Evolutionary conservation across 768 basidiomycete genomes (phyloP).

Genomic region (Clitopilus passeckerianus): DNA sequence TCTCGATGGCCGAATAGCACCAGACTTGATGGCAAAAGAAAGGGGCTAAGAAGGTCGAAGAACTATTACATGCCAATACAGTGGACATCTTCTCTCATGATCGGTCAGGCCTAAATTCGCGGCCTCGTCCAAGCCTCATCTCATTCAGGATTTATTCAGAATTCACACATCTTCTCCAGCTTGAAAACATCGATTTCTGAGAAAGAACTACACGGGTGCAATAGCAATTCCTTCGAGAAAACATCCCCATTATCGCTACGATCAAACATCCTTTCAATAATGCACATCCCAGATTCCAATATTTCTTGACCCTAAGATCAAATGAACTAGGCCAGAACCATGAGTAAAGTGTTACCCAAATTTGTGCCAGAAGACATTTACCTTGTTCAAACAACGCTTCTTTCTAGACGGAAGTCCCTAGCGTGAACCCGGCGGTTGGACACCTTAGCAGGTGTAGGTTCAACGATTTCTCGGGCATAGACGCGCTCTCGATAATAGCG

Average conservation of each 20-base stretch:
- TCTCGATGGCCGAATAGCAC: no score
- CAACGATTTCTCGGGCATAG: constrained; percentile 12
- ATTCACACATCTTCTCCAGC: no score
- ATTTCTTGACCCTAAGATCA: not conserved
- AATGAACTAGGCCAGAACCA: not conserved
- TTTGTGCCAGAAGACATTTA: not conserved
- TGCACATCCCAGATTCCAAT: not conserved
- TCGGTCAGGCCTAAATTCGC: no score
- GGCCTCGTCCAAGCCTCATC: no score
- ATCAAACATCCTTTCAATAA: not conserved
- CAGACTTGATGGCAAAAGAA: no score
- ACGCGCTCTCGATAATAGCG: constrained; percentile 16
- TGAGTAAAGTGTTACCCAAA: no score
- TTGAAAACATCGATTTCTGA: not conserved
- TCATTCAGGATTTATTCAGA: not conserved
- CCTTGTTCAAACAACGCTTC: constrained; percentile 6
- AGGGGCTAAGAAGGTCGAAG: no score
- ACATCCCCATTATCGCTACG: not conserved
- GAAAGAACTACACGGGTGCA: not conserved
- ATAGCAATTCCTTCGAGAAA: not conserved
- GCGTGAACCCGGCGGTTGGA: constrained; percentile 7
- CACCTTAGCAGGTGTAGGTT: not conserved
- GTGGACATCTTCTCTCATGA: no score
- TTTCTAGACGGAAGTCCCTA: constrained; percentile 11
- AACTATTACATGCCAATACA: no score